Conservation (phyloP, 1,284 basidiomycete genomes). For the Xerocomus amazonicus region DNA sequence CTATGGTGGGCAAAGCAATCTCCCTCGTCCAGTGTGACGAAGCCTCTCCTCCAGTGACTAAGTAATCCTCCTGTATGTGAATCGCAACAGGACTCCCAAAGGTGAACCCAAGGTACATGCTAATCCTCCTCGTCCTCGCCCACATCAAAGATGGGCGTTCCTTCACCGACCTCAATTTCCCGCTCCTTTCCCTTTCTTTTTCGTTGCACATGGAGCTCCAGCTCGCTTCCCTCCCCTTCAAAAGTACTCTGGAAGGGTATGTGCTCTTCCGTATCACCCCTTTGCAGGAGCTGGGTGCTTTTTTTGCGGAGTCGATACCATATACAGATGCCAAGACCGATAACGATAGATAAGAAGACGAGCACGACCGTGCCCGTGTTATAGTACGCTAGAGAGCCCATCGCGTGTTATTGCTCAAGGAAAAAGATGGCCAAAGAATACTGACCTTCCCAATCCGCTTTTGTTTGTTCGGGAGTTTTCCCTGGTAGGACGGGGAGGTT, state of each 20-base stretch:
- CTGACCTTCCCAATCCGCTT: slow-evolving; percentile 83
- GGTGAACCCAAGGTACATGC: not conserved
- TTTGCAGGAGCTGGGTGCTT: slow-evolving; percentile 39
- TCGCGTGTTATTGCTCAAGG: not conserved
- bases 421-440: not conserved
- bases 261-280: slow-evolving; percentile 42
- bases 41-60: too few relatives aligned
- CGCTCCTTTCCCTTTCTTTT: slow-evolving; percentile 44
- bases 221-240: slow-evolving; percentile 35
- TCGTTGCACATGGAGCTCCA: slow-evolving; percentile 28
- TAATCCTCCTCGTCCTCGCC: slow-evolving; percentile 44
- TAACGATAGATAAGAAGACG: slow-evolving; percentile 71
- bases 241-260: slow-evolving; percentile 45
- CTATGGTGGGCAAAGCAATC: not conserved
- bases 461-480: slow-evolving; percentile 61
- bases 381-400: slow-evolving; percentile 65
- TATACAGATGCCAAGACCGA: slow-evolving; percentile 69
- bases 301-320: slow-evolving; percentile 62
- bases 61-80: not conserved
- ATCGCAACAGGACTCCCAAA: not conserved
- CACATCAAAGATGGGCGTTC: slow-evolving; percentile 42
- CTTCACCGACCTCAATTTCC: slow-evolving; percentile 27
- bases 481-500: slow-evolving; percentile 37
- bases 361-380: slow-evolving; percentile 87
- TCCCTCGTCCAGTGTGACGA: not conserved